Evolutionary conservation across 768 basidiomycete genomes (phyloP).

Genomic region (Pholiota molesta): DNA sequence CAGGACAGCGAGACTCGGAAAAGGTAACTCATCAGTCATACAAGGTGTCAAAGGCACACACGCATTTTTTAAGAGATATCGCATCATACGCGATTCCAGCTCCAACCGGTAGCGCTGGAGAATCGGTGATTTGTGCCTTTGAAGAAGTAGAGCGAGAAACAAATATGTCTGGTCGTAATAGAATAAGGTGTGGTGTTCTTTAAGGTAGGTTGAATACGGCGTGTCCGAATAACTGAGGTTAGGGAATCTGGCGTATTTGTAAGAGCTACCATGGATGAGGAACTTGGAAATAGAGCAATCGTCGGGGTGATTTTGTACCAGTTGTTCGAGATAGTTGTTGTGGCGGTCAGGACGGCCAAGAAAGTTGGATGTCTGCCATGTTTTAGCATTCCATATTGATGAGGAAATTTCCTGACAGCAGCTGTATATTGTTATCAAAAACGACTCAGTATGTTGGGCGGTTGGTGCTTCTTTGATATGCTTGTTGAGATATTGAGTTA

Average conservation of each 20-base stretch:
- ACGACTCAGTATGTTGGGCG: conserved; percentile 10
- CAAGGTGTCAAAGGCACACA: background rate
- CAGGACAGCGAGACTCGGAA: too few relatives aligned
- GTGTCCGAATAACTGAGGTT: background rate
- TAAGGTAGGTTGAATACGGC: background rate
- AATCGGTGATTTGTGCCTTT: background rate
- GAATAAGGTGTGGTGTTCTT: background rate
- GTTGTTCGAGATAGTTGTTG: background rate
- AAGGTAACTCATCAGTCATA: too few relatives aligned
- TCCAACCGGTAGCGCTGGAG: background rate
- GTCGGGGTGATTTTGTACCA: background rate
- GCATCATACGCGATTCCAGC: background rate
- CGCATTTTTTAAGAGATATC: background rate
- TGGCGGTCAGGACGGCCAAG: background rate
- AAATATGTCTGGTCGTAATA: background rate
- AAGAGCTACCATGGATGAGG: background rate
- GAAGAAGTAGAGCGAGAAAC: background rate
- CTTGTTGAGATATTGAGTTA: conserved; percentile 6
- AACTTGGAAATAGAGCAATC: background rate
- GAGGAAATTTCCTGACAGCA: conserved; percentile 18
- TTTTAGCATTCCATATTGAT: background rate
- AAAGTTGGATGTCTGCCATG: background rate
- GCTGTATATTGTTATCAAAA: conserved; percentile 14
- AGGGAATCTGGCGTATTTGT: background rate
- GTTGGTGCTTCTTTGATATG: conserved; percentile 2